Base-by-base conservation (phyloP, 352 stramenopile genomes). In the Elongisporangium senticosum region DNA sequence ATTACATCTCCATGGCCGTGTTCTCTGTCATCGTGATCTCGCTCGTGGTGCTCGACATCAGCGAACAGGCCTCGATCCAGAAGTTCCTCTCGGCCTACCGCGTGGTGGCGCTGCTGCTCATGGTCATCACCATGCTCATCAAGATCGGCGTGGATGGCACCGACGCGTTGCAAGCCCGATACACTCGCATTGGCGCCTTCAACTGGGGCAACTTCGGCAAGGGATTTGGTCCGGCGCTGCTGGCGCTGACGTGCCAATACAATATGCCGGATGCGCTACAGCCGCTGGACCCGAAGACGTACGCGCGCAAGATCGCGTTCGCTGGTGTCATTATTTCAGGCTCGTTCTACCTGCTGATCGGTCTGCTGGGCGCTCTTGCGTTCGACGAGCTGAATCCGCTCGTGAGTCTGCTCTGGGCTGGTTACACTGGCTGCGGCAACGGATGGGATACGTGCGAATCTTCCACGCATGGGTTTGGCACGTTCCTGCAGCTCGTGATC, bases 231-330 rank as follows among this genome's bases (percentile, higher is more conserved):
- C 85, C 85, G 4, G 91, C 83, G 26, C 58, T 94, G 28, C 67
- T 94, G n/a, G 85, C 85, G 24, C 77, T 94, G 53, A 94, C 92
- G 69, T 94, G 84, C 63, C 84, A 94, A 67, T 92, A 91, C 76
- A 92, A 92, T 69, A 92, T 94, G 82, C 82, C 82, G 17, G 79
- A 92, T 60, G 82, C 81, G 21, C 63, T 94, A 33, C 84, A 94
- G 72, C 78, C 82, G 43, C 69, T 94, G n/a, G 66, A 88, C 49
- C 73, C 75, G 20, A 94, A 94, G 72, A 67, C 62, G 11, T 68
- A 72, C 15, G 85, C 77, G 15, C 79, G 81, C 33, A 67, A 75
- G 20, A 79, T 93, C 26, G 79, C 81, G 39, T 89, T 93, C 43
- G 67, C 62, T 8, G 74, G 83, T 28, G 64, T 94, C 33, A 54